Percentiles rank a stretch among this genome's conserved stretches.
phyloP scores from a whole-genome alignment of 257 asterid genomes.

The Voacanga thouarsii region DNA sequence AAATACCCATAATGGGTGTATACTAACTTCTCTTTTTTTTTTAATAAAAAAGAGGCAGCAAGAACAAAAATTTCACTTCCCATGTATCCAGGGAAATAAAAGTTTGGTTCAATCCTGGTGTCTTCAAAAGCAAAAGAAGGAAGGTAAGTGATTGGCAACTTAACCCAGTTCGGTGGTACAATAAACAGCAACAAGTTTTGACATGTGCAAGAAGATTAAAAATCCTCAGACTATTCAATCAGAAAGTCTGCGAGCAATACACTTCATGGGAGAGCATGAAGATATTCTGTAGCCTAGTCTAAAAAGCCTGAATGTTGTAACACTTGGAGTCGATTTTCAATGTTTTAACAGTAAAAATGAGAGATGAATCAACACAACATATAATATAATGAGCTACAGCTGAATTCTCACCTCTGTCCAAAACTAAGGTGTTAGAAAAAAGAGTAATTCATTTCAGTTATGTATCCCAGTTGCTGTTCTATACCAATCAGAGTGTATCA shows the following conservation, averaged over 20 bases:
- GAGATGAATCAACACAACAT: not conserved
- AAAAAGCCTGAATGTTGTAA: not conserved
- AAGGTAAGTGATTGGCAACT: not conserved
- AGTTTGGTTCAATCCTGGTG: not conserved
- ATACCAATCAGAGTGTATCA: not conserved
- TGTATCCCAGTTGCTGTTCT: not conserved
- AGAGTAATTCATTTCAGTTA: not conserved
- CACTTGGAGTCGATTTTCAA: not conserved
- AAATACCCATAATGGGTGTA: too few relatives aligned
- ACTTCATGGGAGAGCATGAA: not conserved
- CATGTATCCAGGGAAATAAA: not conserved
- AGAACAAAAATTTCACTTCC: not conserved
- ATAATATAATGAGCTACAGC: not conserved
- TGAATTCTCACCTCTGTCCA: not conserved
- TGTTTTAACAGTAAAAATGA: not conserved
- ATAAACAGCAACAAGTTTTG: not conserved
- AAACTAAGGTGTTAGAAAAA: not conserved
- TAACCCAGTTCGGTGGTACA: not conserved
- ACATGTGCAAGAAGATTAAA: not conserved
- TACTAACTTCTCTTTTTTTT: too few relatives aligned
- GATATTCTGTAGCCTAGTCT: not conserved
- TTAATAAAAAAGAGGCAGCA: not conserved
- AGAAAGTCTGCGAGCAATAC: not conserved
- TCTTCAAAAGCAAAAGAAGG: not conserved
- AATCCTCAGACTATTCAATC: not conserved